Evolutionary conservation across 2,329 filamentous ascomycete genomes (phyloP).

Genomic region (Pseudodiploospora longispora): DNA sequence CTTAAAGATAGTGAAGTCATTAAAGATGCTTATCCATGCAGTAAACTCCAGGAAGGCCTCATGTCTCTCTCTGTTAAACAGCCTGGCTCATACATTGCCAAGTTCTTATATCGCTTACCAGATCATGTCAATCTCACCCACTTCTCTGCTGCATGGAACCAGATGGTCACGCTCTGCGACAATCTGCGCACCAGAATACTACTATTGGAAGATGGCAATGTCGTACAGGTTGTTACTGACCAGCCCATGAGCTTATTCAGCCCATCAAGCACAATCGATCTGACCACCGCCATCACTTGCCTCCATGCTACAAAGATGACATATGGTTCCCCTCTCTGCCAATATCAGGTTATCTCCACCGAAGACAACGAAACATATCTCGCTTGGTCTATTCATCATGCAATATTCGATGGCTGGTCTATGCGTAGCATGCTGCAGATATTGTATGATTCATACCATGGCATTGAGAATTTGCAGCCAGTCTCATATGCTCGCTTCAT

Average conservation of each 20-base stretch:
- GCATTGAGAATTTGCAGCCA: neutral
- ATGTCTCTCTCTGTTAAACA: slow-evolving; percentile 19
- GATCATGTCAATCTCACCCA: neutral
- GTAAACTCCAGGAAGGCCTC: slow-evolving; percentile 27
- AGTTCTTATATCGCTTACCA: slow-evolving; percentile 7
- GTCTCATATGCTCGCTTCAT: slow-evolving; percentile 35
- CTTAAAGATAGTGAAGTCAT: slow-evolving; percentile 2
- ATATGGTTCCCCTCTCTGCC: slow-evolving; percentile 31
- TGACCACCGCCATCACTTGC: slow-evolving; percentile 10
- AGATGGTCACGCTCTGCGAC: neutral
- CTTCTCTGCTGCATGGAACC: slow-evolving; percentile 9
- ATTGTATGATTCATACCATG: neutral
- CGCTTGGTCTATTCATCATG: slow-evolving; percentile 36
- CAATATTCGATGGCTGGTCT: slow-evolving; percentile 38
- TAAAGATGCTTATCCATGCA: slow-evolving; percentile 27
- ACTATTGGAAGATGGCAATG: slow-evolving; percentile 29
- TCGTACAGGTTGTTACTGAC: slow-evolving; percentile 35
- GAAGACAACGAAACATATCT: slow-evolving; percentile 24
- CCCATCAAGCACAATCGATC: slow-evolving; percentile 17
- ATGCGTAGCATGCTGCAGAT: slow-evolving; percentile 36
- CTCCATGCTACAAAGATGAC: slow-evolving; percentile 31
- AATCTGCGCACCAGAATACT: slow-evolving; percentile 39
- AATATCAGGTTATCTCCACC: slow-evolving; percentile 28
- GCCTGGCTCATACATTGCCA: slow-evolving; percentile 12
- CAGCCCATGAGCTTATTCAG: slow-evolving; percentile 8